Conservation (phyloP, 106 monocot genomes). For the Dioscorea alata region DNA sequence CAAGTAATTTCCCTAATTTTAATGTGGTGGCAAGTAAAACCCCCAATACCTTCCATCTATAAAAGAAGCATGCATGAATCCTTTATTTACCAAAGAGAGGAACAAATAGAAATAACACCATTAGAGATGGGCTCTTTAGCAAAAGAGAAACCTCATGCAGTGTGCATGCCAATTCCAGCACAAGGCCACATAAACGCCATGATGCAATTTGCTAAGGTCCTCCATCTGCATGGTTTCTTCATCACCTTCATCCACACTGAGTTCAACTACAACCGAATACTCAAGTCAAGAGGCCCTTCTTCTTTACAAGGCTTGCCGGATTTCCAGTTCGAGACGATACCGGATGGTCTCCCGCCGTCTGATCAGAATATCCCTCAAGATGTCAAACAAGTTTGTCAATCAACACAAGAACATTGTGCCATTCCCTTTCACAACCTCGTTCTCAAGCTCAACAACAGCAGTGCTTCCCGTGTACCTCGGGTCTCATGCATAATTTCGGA, state of each 20-base stretch:
- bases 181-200: conserved; percentile 3
- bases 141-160: conserved; percentile 2
- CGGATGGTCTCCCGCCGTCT: conserved; percentile 13
- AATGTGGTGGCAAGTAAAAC: no score
- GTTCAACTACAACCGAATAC: background rate
- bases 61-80: no score
- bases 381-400: background rate
- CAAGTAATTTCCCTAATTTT: no score
- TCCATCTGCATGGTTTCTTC: conserved; percentile 3
- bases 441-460: background rate
- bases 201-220: conserved; percentile 6
- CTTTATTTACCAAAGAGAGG: no score
- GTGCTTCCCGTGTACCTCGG: background rate
- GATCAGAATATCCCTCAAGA: conserved; percentile 6
- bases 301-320: background rate
- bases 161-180: background rate
- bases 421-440: background rate
- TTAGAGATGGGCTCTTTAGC: background rate
- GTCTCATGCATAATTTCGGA: conserved; percentile 5
- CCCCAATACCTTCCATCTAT: no score
- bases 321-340: conserved; percentile 4
- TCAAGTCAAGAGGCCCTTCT: background rate
- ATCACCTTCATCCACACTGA: background rate
- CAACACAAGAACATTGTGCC: background rate
- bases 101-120: no score